Base-by-base conservation (phyloP, 2,329 filamentous ascomycete genomes). In the Epicoccum nigrum region DNA sequence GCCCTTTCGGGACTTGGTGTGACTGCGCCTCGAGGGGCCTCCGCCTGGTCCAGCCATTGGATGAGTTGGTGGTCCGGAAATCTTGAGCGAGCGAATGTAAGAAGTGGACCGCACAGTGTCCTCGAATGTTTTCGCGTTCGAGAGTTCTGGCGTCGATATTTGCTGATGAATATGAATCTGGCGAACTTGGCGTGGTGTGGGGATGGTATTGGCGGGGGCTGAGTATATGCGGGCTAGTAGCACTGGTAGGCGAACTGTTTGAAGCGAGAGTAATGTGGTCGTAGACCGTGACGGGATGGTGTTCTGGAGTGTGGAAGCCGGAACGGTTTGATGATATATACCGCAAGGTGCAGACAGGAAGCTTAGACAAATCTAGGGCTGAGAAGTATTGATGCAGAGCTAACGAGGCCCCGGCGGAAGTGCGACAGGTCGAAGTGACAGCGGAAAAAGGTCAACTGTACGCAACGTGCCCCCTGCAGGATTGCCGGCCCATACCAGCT, bases 1-100 rank as follows among this genome's bases (percentile, higher is more conserved):
- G 58, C 94, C 94, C 79, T 97, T 97, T 71, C 94, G 88, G 68
- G 93, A 97, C 81, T 99, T 99, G 73, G 94, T 99, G 80, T 99
- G 94, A 80, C 93, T 96, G 73, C 85, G 84, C 68, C 86, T 80
- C 73, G 93, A 92, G 74, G 93, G 92, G 81, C 93, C 93, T 82
- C 92, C 92, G 77, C 92, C 92, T 72, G 91, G 90, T 77, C 92
- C 91, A 79, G 92, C 90, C 92, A 97, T 97, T 65, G 62, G 54
- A 51, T 52, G 45, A 45, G 16, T 28, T 34, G 43, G 21, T 33
- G 32, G 35, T 31, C 37, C 28, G 20, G 21, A 44, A 38, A 11
- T 17, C 6, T 38, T 38, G 32, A 61, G 55, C 53, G 56, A 62
- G 55, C 53, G 57, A 62, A 37, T 46, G 59, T 63, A 37, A 51